Percentiles rank a stretch among this genome's conserved stretches.
phyloP scores from a whole-genome alignment of 2,329 filamentous ascomycete genomes.

The Venturia pyrina region DNA sequence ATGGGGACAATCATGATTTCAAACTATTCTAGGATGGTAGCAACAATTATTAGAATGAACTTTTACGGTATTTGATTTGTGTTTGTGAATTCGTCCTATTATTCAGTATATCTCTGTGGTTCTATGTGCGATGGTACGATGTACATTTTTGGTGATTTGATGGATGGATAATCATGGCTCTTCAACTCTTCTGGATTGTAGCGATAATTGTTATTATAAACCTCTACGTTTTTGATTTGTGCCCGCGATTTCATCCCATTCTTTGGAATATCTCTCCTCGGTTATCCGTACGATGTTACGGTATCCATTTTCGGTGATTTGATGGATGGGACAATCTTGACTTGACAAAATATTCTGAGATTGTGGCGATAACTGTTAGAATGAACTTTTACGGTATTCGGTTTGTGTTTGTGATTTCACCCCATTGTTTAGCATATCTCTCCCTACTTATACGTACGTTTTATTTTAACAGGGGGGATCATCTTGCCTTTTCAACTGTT shows the following conservation, averaged over 20 bases:
- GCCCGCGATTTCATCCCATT: too few species aligned
- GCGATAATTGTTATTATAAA: too few species aligned
- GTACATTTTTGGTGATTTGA: background rate
- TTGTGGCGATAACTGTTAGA: background rate
- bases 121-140: too few species aligned
- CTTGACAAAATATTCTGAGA: background rate
- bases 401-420: too few species aligned
- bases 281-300: background rate
- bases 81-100: too few species aligned
- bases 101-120: too few species aligned
- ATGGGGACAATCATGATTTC: background rate
- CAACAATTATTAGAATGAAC: background rate
- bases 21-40: background rate
- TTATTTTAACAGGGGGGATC: background rate
- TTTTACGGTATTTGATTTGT: background rate
- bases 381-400: background rate
- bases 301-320: background rate
- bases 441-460: background rate
- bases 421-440: background rate
- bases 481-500: background rate
- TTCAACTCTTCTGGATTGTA: too few species aligned
- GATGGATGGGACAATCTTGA: background rate
- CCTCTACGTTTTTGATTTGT: too few species aligned
- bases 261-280: background rate
- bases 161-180: too few species aligned